Percentiles rank a stretch among this genome's conserved stretches.
Evolutionary conservation across 83 land plant species (phyloP).

Genomic region (Isoetes engelmannii): DNA sequence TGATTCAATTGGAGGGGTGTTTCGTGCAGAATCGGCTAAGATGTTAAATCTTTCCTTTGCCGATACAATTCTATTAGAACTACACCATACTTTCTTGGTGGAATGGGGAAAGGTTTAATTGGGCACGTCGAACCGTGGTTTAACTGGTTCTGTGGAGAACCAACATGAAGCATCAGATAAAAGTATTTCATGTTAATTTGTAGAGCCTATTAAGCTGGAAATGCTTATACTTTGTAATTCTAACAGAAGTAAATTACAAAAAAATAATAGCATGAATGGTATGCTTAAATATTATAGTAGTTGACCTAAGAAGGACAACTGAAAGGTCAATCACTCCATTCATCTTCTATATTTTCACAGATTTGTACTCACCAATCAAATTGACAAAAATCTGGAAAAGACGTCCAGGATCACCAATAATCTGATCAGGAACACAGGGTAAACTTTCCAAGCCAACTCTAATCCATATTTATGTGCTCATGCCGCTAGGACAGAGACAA

Average conservation of each 20-base stretch:
- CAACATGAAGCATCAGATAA: background rate
- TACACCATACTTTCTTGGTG: too few relatives aligned
- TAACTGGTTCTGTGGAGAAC: too few relatives aligned
- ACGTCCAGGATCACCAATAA: slow-evolving; percentile 9
- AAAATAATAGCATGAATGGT: too few relatives aligned
- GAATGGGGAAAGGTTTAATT: too few relatives aligned
- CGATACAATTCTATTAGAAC: too few relatives aligned
- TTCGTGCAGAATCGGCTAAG: too few relatives aligned
- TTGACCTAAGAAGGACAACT: background rate
- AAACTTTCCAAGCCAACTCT: slow-evolving; percentile 3
- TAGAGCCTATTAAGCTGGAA: background rate
- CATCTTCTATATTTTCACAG: background rate
- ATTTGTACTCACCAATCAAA: background rate
- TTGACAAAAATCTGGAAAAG: slow-evolving; percentile 5
- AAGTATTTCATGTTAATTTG: too few relatives aligned
- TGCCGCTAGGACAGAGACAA: slow-evolving; percentile 6
- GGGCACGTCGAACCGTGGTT: too few relatives aligned
- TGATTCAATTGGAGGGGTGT: too few relatives aligned
- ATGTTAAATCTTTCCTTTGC: too few relatives aligned
- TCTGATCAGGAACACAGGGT: slow-evolving; percentile 6
- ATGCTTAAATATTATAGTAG: background rate
- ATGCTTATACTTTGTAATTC: background rate
- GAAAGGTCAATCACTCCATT: background rate
- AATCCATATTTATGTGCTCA: slow-evolving; percentile 5
- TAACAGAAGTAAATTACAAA: too few relatives aligned